Conservation (phyloP, 2,329 filamentous ascomycete genomes). For the Arthrobotrys sinensis region DNA sequence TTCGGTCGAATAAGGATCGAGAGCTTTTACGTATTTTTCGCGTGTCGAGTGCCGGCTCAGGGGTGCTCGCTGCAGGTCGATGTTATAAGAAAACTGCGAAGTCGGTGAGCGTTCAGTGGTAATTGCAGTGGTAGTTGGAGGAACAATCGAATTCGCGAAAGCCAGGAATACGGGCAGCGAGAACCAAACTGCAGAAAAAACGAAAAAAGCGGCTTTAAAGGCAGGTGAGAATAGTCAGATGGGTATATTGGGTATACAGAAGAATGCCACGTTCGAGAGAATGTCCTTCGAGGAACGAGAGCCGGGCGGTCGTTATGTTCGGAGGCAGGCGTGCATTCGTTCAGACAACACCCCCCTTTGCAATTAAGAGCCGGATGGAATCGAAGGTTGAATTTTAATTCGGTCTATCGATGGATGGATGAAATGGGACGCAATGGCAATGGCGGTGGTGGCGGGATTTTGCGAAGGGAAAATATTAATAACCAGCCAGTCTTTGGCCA, state of each 20-base stretch:
- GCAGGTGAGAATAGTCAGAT: slow-evolving; percentile 29
- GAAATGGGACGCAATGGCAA: slow-evolving; percentile 32
- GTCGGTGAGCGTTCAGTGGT: slow-evolving; percentile 12
- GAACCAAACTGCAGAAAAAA: slow-evolving; percentile 21
- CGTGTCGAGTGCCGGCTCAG: slow-evolving; percentile 26
- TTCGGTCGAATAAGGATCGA: neutral
- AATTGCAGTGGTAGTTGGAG: slow-evolving; percentile 5
- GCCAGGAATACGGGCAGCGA: slow-evolving; percentile 14
- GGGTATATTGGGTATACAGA: slow-evolving; percentile 40
- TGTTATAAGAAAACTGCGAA: slow-evolving; percentile 10
- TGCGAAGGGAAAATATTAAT: slow-evolving; percentile 36
- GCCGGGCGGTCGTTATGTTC: slow-evolving; percentile 33
- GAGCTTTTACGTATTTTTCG: slow-evolving; percentile 7
- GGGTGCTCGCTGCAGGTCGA: slow-evolving; percentile 13
- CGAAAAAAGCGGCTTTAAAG: slow-evolving; percentile 20
- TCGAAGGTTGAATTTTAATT: slow-evolving; percentile 18
- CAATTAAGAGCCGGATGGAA: slow-evolving; percentile 27
- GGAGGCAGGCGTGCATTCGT: slow-evolving; percentile 46
- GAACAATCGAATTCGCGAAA: slow-evolving; percentile 15
- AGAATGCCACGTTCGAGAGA: slow-evolving; percentile 48
- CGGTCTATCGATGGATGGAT: slow-evolving; percentile 25
- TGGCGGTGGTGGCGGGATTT: slow-evolving; percentile 61
- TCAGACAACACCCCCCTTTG: slow-evolving; percentile 33
- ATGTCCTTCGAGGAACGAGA: slow-evolving; percentile 49
- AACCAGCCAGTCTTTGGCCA: slow-evolving; percentile 1